phyloP scores from a whole-genome alignment of 1,284 basidiomycete species.

The Phylloboletellus chloephorus region DNA sequence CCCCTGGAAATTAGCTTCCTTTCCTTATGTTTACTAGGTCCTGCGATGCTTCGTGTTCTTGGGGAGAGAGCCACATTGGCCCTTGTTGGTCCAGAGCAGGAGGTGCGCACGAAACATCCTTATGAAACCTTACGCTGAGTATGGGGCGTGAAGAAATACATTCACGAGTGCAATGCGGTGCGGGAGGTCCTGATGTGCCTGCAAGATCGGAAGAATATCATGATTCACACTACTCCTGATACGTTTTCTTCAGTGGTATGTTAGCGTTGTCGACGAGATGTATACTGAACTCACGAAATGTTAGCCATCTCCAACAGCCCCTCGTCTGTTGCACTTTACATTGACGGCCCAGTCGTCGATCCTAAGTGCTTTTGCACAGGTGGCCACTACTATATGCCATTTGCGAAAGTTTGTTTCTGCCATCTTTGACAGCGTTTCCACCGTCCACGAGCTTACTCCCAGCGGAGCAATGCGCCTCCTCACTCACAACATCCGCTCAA shows the following conservation, averaged over 20 bases:
- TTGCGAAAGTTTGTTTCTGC: slow-evolving; percentile 55
- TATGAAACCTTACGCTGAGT: not conserved
- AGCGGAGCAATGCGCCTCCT: slow-evolving; percentile 18
- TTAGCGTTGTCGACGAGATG: not conserved
- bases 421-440: slow-evolving; percentile 35
- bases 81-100: slow-evolving; percentile 29
- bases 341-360: slow-evolving; percentile 58
- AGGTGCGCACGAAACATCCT: slow-evolving; percentile 23
- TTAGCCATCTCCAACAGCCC: slow-evolving; percentile 49
- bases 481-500: slow-evolving; percentile 34
- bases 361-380: slow-evolving; percentile 47
- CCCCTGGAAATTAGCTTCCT: not conserved
- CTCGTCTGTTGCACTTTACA: slow-evolving; percentile 61
- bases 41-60: slow-evolving; percentile 39
- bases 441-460: slow-evolving; percentile 18
- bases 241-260: slow-evolving; percentile 34
- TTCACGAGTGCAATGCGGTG: slow-evolving; percentile 66
- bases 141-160: slow-evolving; percentile 45
- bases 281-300: slow-evolving; percentile 1
- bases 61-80: slow-evolving; percentile 26
- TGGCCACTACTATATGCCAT: slow-evolving; percentile 53
- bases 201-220: slow-evolving; percentile 60
- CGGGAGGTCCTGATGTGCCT: slow-evolving; percentile 69
- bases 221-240: slow-evolving; percentile 43
- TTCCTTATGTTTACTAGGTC: slow-evolving; percentile 36